A percentile compares a stretch with the other conserved stretches of the same genome.
phyloP scores from a whole-genome alignment of 2,329 filamentous ascomycete species.

The Cladobotryum protrusum region DNA sequence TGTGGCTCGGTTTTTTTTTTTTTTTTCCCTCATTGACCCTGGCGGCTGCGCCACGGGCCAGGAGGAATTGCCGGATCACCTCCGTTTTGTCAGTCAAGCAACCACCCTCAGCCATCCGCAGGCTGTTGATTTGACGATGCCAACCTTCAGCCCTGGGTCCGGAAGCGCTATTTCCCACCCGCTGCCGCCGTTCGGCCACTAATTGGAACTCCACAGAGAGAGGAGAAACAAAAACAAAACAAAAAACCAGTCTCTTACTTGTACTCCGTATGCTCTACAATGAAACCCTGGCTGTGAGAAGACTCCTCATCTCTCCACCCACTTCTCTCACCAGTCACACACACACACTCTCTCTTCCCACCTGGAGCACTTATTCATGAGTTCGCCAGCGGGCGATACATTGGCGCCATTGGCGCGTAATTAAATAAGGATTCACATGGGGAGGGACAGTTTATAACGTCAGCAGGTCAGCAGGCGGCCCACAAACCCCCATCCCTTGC shows the following conservation, averaged over 20 bases:
- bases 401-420: neutral
- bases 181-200: slow-evolving; percentile 6
- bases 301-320: no score
- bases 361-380: no score
- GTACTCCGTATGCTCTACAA: no score
- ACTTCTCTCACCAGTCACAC: no score
- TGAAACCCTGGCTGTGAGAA: no score
- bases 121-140: neutral
- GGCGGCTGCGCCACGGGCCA: slow-evolving; percentile 1
- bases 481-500: neutral
- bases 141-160: neutral
- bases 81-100: neutral
- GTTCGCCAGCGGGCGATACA: neutral
- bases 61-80: neutral
- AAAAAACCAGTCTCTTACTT: no score
- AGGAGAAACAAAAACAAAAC: no score
- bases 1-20: slow-evolving; percentile 1
- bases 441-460: neutral
- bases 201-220: neutral
- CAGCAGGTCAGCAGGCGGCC: neutral
- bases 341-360: no score
- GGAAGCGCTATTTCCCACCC: slow-evolving; percentile 3
- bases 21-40: neutral
- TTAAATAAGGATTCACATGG: neutral
- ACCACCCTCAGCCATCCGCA: slow-evolving; percentile 2